Evolutionary conservation across 2,329 filamentous ascomycete genomes (phyloP), one percentile per base, ranked within the genome.

Genomic region (Alternaria novae-zelandiae): DNA sequence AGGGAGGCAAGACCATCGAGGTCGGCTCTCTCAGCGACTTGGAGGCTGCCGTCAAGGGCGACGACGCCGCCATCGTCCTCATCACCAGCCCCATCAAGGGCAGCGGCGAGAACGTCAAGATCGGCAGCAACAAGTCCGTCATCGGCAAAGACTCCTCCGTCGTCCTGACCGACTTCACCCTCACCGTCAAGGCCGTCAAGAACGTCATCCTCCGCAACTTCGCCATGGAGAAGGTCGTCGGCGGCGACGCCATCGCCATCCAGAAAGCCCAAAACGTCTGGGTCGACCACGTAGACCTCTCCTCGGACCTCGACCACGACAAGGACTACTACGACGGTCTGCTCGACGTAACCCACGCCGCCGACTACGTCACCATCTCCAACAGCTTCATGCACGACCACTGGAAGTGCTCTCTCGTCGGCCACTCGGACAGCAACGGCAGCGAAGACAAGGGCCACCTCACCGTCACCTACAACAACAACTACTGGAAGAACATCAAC

Each of bases 241-340:
- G 81, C 30, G 84, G 84, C 41, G 87, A 89, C 73, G 82, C 84
- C 43, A 81, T 89, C 57, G 82, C 82, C 3, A 80, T 87, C 4
- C 82, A 87, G 64, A 70, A 74, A 3, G 79, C 82, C 2, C 82
- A 74, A 5, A 85, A 86, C 58, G 81, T 89, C 26, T 91, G 90
- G 90, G 81, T 91, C 54, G 89, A 91, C 80, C 89, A 91, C 81
- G 83, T 84, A 75, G 89, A 91, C 67, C 83, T 91, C 21, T 88
- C 85, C 5, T 88, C 86, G 23, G 85, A 90, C 79, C 74, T 76
- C 32, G 81, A 84, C 70, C 82, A 87, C 74, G 87, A 84, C 82
- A 91, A 91, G 81, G 88, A 92, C 81, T 90, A 86, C 81, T 91
- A 90, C 74, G 90, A 91, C 60, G 89, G 90, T 30, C 85, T 91